A percentile compares a stretch with the other conserved stretches of the same genome.
These are phyloP conservation scores for Graphiopsis chlorocephala DNA, from an alignment of 2,329 filamentous ascomycete genomes.

Conservation along the genomic window DNA sequence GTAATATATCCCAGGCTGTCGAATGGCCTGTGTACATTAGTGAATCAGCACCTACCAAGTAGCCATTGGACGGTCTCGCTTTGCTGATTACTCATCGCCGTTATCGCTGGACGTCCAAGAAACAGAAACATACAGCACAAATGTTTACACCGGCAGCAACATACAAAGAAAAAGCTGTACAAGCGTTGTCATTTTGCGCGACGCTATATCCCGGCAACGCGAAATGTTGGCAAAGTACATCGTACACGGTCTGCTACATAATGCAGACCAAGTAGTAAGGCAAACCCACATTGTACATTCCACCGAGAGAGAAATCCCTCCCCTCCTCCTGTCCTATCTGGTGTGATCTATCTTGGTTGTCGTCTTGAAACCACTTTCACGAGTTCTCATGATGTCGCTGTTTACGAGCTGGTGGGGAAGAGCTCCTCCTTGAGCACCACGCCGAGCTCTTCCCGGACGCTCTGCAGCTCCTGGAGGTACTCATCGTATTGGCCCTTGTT, in stretches of 20 bases:
- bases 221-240: conserved; percentile 2
- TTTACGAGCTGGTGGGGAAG: conserved; percentile 57
- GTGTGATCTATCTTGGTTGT: conserved; percentile 15
- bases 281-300: conserved; percentile 16
- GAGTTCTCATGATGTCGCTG: not conserved
- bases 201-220: not conserved
- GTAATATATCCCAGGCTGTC: not conserved
- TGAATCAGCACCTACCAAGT: not conserved
- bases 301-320: not conserved
- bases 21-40: not conserved
- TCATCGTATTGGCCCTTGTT: conserved; percentile 96
- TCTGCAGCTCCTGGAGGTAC: conserved; percentile 90
- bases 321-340: conserved; percentile 6
- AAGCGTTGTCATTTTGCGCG: conserved; percentile 14
- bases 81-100: conserved; percentile 10
- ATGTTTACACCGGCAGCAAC: not conserved
- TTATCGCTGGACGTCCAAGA: not conserved
- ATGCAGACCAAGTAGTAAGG: not conserved
- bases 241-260: conserved; percentile 8
- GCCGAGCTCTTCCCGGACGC: conserved; percentile 88
- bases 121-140: not conserved
- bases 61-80: not conserved
- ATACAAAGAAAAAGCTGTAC: conserved; percentile 16
- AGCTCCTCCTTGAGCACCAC: conserved; percentile 88
- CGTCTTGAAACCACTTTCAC: conserved; percentile 9